These are phyloP conservation scores for Botrytis paeoniae DNA, from an alignment of 2,329 filamentous ascomycete species.

Conservation along the genomic window DNA sequence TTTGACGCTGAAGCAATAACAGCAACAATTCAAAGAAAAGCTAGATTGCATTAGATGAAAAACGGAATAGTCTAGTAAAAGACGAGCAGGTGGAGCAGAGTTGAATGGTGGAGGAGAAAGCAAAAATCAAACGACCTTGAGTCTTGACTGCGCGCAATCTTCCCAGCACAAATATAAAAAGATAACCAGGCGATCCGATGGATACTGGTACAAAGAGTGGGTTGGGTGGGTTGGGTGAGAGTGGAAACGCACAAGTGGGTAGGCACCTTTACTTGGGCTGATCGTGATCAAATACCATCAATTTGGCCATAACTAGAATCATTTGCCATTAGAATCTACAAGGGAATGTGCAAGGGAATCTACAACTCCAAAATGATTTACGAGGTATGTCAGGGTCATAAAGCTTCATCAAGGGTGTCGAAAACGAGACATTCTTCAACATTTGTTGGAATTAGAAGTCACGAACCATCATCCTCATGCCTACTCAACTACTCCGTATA, in stretches of 20 bases:
- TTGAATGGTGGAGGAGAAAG: slow-evolving; percentile 8
- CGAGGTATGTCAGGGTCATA: neutral
- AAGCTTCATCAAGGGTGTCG: neutral
- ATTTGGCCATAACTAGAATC: neutral
- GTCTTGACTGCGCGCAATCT: slow-evolving; percentile 6
- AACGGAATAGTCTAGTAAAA: neutral
- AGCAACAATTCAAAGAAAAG: neutral
- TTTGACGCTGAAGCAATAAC: slow-evolving; percentile 6
- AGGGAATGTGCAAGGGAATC: neutral
- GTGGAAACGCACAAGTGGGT: neutral
- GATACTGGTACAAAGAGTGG: neutral
- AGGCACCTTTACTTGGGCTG: slow-evolving; percentile 3
- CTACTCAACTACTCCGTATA: neutral
- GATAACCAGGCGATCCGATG: slow-evolving; percentile 1
- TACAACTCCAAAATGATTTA: neutral
- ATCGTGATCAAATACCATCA: slow-evolving; percentile 1
- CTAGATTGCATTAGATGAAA: neutral
- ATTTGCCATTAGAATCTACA: neutral
- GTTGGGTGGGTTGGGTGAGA: neutral
- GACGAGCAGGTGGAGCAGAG: neutral
- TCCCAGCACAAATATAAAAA: neutral
- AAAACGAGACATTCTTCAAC: neutral
- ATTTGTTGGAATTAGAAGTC: neutral
- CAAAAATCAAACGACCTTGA: neutral
- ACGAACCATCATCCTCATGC: neutral